These are phyloP conservation scores for Phytophthora sansomeana DNA, from an alignment of 352 stramenopile species.

Conservation along the genomic window DNA sequence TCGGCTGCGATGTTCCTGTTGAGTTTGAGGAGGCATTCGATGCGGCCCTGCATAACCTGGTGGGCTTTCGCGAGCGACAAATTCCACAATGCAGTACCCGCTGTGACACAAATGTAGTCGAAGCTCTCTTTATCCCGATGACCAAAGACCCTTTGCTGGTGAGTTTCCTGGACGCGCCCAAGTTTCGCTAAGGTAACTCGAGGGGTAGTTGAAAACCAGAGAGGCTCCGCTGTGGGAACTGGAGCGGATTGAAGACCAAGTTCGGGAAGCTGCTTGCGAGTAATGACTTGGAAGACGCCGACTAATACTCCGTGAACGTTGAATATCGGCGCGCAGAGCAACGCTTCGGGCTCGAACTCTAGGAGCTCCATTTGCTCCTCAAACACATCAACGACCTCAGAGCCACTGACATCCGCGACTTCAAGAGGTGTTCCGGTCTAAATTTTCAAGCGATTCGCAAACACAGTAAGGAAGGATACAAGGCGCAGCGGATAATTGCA, in stretches of 20 bases:
- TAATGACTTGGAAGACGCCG: conserved; percentile 72
- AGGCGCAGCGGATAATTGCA: background rate
- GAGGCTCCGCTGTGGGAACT: conserved; percentile 11
- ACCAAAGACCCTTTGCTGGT: conserved; percentile 34
- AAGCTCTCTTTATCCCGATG: conserved; percentile 57
- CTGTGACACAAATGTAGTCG: conserved; percentile 63
- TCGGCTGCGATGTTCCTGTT: conserved; percentile 81
- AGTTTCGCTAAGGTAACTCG: conserved; percentile 22
- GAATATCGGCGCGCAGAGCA: conserved; percentile 67
- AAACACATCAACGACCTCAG: conserved; percentile 66
- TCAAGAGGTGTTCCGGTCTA: conserved; percentile 70
- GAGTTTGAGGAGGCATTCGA: conserved; percentile 77
- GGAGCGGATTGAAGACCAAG: conserved; percentile 4
- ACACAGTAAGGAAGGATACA: background rate
- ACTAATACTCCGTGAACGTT: conserved; percentile 71
- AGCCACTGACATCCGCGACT: conserved; percentile 56
- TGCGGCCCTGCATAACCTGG: conserved; percentile 70
- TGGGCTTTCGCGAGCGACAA: conserved; percentile 69
- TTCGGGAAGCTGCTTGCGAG: conserved; percentile 38
- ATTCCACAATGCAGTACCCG: conserved; percentile 76
- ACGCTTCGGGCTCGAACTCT: conserved; percentile 64
- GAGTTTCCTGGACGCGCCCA: conserved; percentile 22
- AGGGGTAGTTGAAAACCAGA: conserved; percentile 24
- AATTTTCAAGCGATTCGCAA: conserved; percentile 1
- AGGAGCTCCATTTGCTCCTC: conserved; percentile 74